Evolutionary conservation across 768 basidiomycete genomes (phyloP).

Genomic region (Collybia sordida): DNA sequence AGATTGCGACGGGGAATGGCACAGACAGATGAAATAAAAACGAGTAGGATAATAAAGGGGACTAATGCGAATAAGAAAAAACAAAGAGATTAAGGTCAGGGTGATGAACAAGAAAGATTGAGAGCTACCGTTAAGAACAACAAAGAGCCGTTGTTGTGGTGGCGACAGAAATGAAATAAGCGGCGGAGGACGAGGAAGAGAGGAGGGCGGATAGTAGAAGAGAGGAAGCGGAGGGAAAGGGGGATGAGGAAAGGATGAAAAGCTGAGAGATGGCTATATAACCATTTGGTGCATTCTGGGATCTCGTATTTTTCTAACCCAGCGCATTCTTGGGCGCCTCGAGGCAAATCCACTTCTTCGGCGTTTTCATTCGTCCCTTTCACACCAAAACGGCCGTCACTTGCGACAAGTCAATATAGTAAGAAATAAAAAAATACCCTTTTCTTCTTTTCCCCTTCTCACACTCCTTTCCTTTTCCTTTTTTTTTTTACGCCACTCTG

Average conservation of each 20-base stretch:
- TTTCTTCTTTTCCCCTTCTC: background rate
- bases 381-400: conserved; percentile 8
- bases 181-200: conserved; percentile 22
- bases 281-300: conserved; percentile 1
- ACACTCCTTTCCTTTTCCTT: conserved; percentile 6
- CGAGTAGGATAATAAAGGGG: conserved; percentile 21
- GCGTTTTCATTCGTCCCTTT: conserved; percentile 15
- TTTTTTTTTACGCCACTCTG: conserved; percentile 15
- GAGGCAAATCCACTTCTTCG: conserved; percentile 18
- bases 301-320: conserved; percentile 1
- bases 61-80: conserved; percentile 16
- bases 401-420: background rate
- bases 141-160: conserved; percentile 21
- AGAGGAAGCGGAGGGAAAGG: conserved; percentile 25
- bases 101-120: conserved; percentile 26
- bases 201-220: conserved; percentile 24
- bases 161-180: conserved; percentile 39
- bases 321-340: conserved; percentile 16
- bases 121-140: conserved; percentile 24
- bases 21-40: conserved; percentile 13
- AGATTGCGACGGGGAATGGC: conserved; percentile 10
- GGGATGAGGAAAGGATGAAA: conserved; percentile 21
- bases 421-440: no score
- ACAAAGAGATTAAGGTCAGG: conserved; percentile 19
- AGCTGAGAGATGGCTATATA: conserved; percentile 23